Evolutionary conservation across 345 rosid species (phyloP).

Genomic region (Bretschneidera sinensis): DNA sequence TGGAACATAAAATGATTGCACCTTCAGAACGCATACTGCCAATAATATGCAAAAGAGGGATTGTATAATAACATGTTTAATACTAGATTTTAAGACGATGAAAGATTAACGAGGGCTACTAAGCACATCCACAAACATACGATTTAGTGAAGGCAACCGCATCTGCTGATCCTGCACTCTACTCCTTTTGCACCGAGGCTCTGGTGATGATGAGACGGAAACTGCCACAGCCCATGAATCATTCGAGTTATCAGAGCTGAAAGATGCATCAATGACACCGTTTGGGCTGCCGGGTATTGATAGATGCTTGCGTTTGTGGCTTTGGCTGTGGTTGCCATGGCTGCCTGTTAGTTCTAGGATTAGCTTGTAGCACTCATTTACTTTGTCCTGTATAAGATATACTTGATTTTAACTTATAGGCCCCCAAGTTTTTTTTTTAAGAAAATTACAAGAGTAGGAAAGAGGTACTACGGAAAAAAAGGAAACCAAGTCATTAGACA

Average conservation of each 20-base stretch:
- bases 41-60: conserved; percentile 12
- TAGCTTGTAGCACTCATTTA: conserved; percentile 57
- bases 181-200: conserved; percentile 54
- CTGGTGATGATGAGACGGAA: conserved; percentile 36
- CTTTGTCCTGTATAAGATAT: conserved; percentile 42
- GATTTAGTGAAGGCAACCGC: conserved; percentile 52
- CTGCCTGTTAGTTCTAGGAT: conserved; percentile 40
- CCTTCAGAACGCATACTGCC: conserved; percentile 16
- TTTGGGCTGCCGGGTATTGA: conserved; percentile 43
- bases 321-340: conserved; percentile 21
- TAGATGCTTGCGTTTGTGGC: conserved; percentile 45
- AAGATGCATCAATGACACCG: conserved; percentile 52
- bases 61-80: conserved; percentile 21
- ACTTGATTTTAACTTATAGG: neutral
- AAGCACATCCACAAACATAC: conserved; percentile 59
- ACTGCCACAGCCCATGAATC: conserved; percentile 54
- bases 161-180: conserved; percentile 63
- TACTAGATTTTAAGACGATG: conserved; percentile 21
- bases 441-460: neutral
- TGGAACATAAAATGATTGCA: conserved; percentile 17
- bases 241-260: conserved; percentile 65
- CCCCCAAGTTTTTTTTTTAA: conserved; percentile 1
- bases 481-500: conserved; percentile 6
- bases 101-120: conserved; percentile 56
- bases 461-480: conserved; percentile 3